These are phyloP conservation scores for Metschnikowia sp. DNA, from an alignment of 805 yeast genomes.

Conservation along the genomic window DNA sequence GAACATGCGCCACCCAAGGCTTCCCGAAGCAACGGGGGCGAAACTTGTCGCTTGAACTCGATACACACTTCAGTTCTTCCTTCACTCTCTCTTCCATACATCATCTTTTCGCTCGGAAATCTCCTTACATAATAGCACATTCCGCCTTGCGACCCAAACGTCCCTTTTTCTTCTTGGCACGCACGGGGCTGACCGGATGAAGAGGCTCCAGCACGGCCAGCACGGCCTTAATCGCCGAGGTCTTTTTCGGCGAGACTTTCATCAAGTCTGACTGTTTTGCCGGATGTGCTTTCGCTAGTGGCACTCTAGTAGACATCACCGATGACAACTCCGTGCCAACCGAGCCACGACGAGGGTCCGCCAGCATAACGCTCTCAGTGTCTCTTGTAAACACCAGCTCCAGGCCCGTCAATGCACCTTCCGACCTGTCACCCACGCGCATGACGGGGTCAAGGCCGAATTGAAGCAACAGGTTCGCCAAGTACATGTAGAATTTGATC, in stretches of 20 bases:
- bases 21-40: too few relatives aligned
- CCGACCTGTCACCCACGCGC: conserved; percentile 10
- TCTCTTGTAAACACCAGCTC: conserved; percentile 12
- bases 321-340: conserved; percentile 11
- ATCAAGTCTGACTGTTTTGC: too few relatives aligned
- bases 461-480: conserved; percentile 65
- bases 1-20: too few relatives aligned
- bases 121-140: conserved; percentile 11
- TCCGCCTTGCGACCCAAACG: conserved; percentile 12
- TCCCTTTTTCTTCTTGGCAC: conserved; percentile 6
- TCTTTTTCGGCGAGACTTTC: too few relatives aligned
- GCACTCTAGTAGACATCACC: background rate
- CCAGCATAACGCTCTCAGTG: conserved; percentile 6
- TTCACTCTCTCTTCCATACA: too few relatives aligned
- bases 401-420: background rate
- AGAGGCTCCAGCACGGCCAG: background rate
- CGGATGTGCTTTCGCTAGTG: too few relatives aligned
- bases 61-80: too few relatives aligned
- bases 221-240: background rate
- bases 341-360: conserved; percentile 1
- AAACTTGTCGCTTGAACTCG: too few relatives aligned
- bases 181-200: background rate
- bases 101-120: too few relatives aligned
- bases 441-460: conserved; percentile 53
- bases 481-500: conserved; percentile 65